Percentiles rank a stretch among this genome's conserved stretches.
These are phyloP conservation scores for Phaeosphaeriaceae sp. DNA, from an alignment of 2,329 filamentous ascomycete species.

Conservation along the genomic window DNA sequence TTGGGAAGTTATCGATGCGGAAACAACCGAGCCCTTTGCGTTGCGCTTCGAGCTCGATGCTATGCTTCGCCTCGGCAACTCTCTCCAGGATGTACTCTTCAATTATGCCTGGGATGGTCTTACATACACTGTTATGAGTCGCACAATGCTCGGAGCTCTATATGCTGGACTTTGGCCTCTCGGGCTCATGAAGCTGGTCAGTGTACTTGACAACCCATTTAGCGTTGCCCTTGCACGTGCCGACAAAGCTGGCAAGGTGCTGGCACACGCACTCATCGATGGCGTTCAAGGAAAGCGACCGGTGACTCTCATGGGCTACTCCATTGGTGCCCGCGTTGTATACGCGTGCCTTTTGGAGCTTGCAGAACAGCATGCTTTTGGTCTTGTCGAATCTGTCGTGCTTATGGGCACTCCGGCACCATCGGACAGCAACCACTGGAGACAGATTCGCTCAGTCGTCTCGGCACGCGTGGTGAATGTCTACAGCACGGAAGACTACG, in stretches of 20 bases:
- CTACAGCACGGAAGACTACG: conserved; percentile 84
- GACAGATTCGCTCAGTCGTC: conserved; percentile 77
- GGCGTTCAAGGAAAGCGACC: conserved; percentile 80
- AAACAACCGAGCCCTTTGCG: conserved; percentile 76
- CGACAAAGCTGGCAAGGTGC: conserved; percentile 79
- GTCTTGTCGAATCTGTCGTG: conserved; percentile 81
- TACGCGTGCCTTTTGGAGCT: conserved; percentile 80
- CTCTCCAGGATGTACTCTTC: conserved; percentile 78
- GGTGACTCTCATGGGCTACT: conserved; percentile 82
- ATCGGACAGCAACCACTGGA: conserved; percentile 75
- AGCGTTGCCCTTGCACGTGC: conserved; percentile 76
- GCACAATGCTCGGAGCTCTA: conserved; percentile 55
- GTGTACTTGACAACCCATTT: conserved; percentile 81
- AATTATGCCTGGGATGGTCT: conserved; percentile 79
- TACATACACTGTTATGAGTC: conserved; percentile 75
- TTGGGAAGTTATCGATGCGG: conserved; percentile 76
- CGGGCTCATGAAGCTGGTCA: conserved; percentile 53
- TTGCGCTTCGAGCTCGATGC: conserved; percentile 82
- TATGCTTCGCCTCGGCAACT: conserved; percentile 76
- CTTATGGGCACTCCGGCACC: conserved; percentile 83
- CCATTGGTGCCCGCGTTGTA: conserved; percentile 79
- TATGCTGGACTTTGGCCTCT: conserved; percentile 58
- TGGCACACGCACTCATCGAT: conserved; percentile 82
- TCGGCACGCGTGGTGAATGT: conserved; percentile 84
- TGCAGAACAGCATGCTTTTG: conserved; percentile 80